Evolutionary conservation across 2,329 filamentous ascomycete genomes (phyloP), one percentile per base, ranked within the genome.

Genomic region (Ilyonectria robusta): DNA sequence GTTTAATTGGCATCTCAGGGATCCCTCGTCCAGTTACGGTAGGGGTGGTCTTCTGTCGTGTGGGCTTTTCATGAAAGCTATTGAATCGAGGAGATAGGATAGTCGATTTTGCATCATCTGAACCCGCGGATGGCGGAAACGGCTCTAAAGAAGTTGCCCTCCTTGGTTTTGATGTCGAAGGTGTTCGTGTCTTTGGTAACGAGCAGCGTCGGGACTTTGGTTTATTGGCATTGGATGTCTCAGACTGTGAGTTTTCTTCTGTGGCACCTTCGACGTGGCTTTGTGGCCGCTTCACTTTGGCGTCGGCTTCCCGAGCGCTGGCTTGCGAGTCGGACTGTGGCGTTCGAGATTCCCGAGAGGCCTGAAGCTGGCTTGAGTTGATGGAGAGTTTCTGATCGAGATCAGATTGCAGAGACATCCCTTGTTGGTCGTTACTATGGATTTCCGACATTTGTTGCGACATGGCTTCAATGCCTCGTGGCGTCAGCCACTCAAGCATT

Each of bases 401-500:
- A 29, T 58, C 33, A 44, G 40, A 31, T 6, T 65, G 23, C 9
- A 47, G 19, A n/a, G 70, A 54, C 13, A 57, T 19, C 5, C 19
- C 54, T n/a, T 53, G 17, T 15, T 51, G 29, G 6, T 26, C 63
- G 35, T 51, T 55, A 23, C 21, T 42, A n/a, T 69, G 57, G 46
- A 72, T 51, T 23, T 54, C 56, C 40, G 68, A 71, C 21, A 79
- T 62, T 57, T 81, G 83, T 17, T 81, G 75, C 1, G 83, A 81
- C 79, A 89, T 84, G 10, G 82, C 81, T 21, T 85, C 83, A 4
- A 89, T 76, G n/a, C 84, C 86, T 61, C 84, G 84, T 0, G 89
- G 89, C 1, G 89, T 89, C n/a, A 92, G 80, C 90, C 89, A 92
- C 76, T 92, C 90, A 4, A 92, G 74, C 89, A 92, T 92, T 73